These are phyloP conservation scores for Ulvella scutata DNA, from an alignment of 139 green algal species.

Conservation along the genomic window DNA sequence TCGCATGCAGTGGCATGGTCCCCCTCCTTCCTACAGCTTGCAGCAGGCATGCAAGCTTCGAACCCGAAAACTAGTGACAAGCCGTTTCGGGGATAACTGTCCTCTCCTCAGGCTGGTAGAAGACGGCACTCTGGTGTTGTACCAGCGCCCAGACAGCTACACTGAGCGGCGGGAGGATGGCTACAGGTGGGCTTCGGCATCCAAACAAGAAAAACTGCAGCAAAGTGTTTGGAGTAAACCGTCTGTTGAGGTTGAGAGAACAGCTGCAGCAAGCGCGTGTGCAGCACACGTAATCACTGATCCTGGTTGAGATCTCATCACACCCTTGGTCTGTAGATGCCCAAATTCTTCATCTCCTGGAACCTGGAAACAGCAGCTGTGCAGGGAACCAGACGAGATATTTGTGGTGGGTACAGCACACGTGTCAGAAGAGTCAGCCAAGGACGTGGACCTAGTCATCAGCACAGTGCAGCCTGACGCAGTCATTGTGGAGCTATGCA, in stretches of 20 bases:
- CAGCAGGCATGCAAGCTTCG: not conserved
- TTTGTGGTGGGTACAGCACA: constrained; percentile 63
- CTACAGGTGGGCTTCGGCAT: too few species aligned
- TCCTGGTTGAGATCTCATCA: too few species aligned
- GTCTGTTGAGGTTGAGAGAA: too few species aligned
- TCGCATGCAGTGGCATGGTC: not conserved
- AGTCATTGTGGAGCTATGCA: constrained; percentile 67
- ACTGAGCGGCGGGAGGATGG: constrained; percentile 46
- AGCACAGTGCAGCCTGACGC: constrained; percentile 34
- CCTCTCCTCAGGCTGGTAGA: not conserved
- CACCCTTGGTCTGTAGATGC: too few species aligned
- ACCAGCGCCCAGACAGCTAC: constrained; percentile 36
- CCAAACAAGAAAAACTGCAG: too few species aligned
- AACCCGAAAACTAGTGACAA: not conserved
- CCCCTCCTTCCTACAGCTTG: not conserved
- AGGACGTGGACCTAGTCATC: constrained; percentile 37
- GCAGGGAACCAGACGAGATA: constrained; percentile 38
- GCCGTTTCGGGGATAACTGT: not conserved
- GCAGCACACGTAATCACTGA: too few species aligned
- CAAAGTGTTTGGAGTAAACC: too few species aligned
- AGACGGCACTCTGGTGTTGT: constrained; percentile 34
- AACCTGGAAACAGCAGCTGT: not conserved
- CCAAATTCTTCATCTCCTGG: not conserved
- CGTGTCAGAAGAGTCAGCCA: constrained; percentile 28
- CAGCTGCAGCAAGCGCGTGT: too few species aligned